Base-by-base conservation (phyloP, 345 rosid genomes). In the Linum tenue region DNA sequence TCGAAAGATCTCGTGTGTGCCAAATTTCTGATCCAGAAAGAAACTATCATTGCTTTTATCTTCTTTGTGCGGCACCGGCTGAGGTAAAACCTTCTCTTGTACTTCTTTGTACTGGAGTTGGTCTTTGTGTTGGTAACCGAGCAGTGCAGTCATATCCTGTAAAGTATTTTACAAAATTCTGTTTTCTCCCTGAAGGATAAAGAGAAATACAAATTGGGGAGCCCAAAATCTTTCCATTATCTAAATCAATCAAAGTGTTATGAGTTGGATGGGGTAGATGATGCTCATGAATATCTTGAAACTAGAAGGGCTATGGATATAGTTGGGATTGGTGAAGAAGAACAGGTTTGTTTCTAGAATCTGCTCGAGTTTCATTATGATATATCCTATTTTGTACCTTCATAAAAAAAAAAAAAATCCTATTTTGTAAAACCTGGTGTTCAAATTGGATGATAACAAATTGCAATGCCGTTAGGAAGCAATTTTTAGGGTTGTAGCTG, bases 1-100 rank as follows among this genome's bases (percentile, higher is more conserved):
- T 62, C n/a, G 64, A 62, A 22, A 62, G 64, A 62, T 62, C 64
- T 62, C 64, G 64, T 4, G 64, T 62, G 40, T 62, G 64, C 64
- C 64, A 62, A 39, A 62, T 62, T 62, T 39, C 48, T 62, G 64
- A 62, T 62, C 64, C 50, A 12, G 64, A 62, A 35, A 62, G 64
- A 39, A 62, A 62, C 51, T 62, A 62, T 39, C 64, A 62, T 62
- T 62, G 64, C 51, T 62, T 62, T 62, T 62, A 62, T 22, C 64
- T 62, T 62, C 64, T 62, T 12, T 62, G 64, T 62, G 64, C 64
- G 15, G 64, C 50, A 39, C 64, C 64, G 17, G 48, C 64, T 38
- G 64, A 62, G 42, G 64, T 62, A 62, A 59, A 5, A 2, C 14
- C 3, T 35, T 59, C 39, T 62, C 50, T n/a, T 40, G 14, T 43